Conservation (phyloP, 768 basidiomycete genomes). For the Leccinellum luteum region DNA sequence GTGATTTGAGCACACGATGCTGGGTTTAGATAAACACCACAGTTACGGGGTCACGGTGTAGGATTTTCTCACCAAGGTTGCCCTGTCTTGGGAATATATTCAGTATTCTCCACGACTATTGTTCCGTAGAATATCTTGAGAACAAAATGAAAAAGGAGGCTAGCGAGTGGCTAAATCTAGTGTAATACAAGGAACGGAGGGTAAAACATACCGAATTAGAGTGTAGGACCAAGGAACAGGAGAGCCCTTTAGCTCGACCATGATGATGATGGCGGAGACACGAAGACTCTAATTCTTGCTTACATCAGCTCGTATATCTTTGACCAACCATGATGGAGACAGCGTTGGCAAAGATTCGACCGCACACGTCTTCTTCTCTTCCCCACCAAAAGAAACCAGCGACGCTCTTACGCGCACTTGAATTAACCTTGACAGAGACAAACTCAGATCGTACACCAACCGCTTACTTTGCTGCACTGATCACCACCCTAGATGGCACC, state of each 20-base stretch:
- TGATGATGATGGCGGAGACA: not conserved
- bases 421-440: slow-evolving; percentile 74
- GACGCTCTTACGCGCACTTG: slow-evolving; percentile 78
- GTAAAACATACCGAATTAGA: slow-evolving; percentile 54
- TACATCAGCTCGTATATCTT: not conserved
- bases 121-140: slow-evolving; percentile 90
- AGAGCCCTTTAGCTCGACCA: slow-evolving; percentile 38
- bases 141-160: slow-evolving; percentile 74
- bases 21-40: slow-evolving; percentile 29
- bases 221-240: slow-evolving; percentile 63
- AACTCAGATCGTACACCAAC: slow-evolving; percentile 68
- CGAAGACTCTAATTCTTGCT: no score
- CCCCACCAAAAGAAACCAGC: slow-evolving; percentile 89
- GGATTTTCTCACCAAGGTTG: slow-evolving; percentile 58
- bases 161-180: slow-evolving; percentile 24
- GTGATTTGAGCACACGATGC: slow-evolving; percentile 85
- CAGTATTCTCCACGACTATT: slow-evolving; percentile 78
- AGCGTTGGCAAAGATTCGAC: slow-evolving; percentile 80
- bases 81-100: slow-evolving; percentile 70
- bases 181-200: not conserved
- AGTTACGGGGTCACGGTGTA: not conserved
- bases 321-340: slow-evolving; percentile 61
- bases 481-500: slow-evolving; percentile 80
- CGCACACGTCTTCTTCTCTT: slow-evolving; percentile 78
- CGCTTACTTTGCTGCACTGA: slow-evolving; percentile 92